Percentiles rank a stretch among this genome's conserved stretches.
phyloP scores from a whole-genome alignment of 2,329 filamentous ascomycete genomes.

The Onygenales sp. region DNA sequence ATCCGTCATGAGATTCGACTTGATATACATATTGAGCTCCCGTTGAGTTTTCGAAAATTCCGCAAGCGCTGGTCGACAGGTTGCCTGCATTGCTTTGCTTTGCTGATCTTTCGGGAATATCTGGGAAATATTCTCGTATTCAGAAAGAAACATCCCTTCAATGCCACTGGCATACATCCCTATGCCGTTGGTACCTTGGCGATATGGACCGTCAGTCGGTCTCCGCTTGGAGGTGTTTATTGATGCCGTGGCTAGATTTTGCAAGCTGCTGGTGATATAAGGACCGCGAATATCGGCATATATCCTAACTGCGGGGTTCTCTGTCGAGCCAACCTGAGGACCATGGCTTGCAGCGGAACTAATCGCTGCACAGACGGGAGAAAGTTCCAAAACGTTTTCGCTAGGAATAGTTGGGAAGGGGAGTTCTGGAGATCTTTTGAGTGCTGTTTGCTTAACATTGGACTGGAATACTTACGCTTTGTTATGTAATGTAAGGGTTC shows the following conservation, averaged over 20 bases:
- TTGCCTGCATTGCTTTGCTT: conserved; percentile 66
- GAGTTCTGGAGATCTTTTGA: conserved; percentile 34
- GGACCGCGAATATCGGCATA: conserved; percentile 80
- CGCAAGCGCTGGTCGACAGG: conserved; percentile 66
- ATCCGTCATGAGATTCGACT: conserved; percentile 74
- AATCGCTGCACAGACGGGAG: conserved; percentile 72
- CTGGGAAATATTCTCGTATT: conserved; percentile 82
- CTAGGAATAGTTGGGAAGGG: conserved; percentile 73
- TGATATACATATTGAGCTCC: conserved; percentile 85
- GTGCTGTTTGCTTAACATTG: not conserved
- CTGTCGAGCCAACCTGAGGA: conserved; percentile 36
- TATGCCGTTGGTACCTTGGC: conserved; percentile 81
- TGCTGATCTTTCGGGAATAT: conserved; percentile 83
- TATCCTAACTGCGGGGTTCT: conserved; percentile 66
- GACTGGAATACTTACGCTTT: conserved; percentile 51
- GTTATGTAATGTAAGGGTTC: conserved; percentile 90
- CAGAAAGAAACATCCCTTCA: conserved; percentile 75
- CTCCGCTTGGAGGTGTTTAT: conserved; percentile 72
- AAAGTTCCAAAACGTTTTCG: conserved; percentile 65
- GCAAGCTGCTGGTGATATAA: conserved; percentile 72
- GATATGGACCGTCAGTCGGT: conserved; percentile 69
- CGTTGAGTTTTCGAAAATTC: conserved; percentile 79
- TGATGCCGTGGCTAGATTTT: conserved; percentile 80
- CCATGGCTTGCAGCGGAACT: conserved; percentile 48
- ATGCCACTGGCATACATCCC: conserved; percentile 79